Evolutionary conservation across 1,284 basidiomycete species (phyloP).

Genomic region (Heterobasidion irregulare): DNA sequence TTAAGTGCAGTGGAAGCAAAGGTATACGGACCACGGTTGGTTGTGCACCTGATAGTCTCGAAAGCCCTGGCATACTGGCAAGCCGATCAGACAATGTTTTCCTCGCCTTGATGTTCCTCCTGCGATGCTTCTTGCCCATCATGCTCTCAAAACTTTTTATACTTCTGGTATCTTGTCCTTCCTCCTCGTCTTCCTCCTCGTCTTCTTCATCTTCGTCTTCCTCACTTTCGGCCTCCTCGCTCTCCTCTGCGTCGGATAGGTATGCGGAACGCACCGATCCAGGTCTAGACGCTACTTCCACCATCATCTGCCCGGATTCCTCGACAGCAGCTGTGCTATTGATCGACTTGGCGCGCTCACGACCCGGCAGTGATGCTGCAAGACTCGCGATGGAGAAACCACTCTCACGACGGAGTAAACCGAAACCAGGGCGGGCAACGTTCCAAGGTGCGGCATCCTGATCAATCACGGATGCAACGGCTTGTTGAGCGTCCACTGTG

Average conservation of each 20-base stretch:
- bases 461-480: conserved; percentile 17
- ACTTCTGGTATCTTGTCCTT: conserved; percentile 51
- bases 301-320: conserved; percentile 58
- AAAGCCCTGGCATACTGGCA: conserved; percentile 59
- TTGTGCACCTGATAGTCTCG: conserved; percentile 27
- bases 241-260: conserved; percentile 24
- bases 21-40: conserved; percentile 1
- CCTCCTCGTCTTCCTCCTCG: conserved; percentile 27
- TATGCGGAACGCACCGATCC: conserved; percentile 36
- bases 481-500: conserved; percentile 16
- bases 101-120: conserved; percentile 24
- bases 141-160: conserved; percentile 80
- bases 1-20: no score
- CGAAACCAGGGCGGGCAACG: conserved; percentile 41
- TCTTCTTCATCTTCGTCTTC: conserved; percentile 23
- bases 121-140: conserved; percentile 38
- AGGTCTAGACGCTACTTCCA: conserved; percentile 52
- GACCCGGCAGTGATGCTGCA: conserved; percentile 53
- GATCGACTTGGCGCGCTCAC: conserved; percentile 21
- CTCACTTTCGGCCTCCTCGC: conserved; percentile 20
- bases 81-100: conserved; percentile 71
- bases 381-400: conserved; percentile 79
- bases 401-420: conserved; percentile 60
- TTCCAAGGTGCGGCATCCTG: conserved; percentile 29
- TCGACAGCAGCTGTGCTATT: conserved; percentile 23